Evolutionary conservation across 257 asterid species (phyloP), one percentile per base, ranked within the genome.

Genomic region (Fraxinus anomala): DNA sequence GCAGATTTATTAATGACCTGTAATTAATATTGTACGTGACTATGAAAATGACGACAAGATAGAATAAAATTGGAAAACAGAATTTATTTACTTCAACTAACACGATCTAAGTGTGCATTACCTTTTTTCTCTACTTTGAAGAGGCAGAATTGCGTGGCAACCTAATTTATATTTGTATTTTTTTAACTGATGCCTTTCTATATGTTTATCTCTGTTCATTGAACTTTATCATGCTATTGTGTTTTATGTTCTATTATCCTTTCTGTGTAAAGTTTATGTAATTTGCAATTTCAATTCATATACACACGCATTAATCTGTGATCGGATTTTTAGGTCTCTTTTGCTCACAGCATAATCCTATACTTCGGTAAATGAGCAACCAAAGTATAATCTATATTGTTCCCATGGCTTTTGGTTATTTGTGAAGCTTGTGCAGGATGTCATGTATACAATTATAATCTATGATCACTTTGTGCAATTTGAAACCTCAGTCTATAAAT

Each of bases 401-500:
- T 12, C 69, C 36, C 6, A 10, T 63, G 17, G 36, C 0, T 24
- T 23, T 63, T 63, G 69, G 69, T 63, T 26, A 63, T 24, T 26
- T 63, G 34, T 24, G 69, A 63, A 63, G 33, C 19, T 24, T 63
- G 69, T 24, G 69, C 36, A 23, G 69, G 36, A 24, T 63, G 34
- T 56, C 26, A 56, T 6, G 7, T 14, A 63, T 26, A 19, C 21
- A 10, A 0, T 7, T 63, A 26, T 26, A 0, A 59, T 59, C 16
- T 21, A 23, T 21, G 4, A 9, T 59, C 31, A 21, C 31, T 59
- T 8, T 21, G 31, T 21, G 30, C 30, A 59, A 21, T 59, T 14
- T 59, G 67, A 59, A 21, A 59, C 67, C 67, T 59, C 67, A n/a
- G 67, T 59, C 30, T 59, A 59, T n/a, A 30, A 59, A 59, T 56